These are phyloP conservation scores for Penicillium vulpinum DNA, from an alignment of 2,329 filamentous ascomycete genomes.

Conservation along the genomic window DNA sequence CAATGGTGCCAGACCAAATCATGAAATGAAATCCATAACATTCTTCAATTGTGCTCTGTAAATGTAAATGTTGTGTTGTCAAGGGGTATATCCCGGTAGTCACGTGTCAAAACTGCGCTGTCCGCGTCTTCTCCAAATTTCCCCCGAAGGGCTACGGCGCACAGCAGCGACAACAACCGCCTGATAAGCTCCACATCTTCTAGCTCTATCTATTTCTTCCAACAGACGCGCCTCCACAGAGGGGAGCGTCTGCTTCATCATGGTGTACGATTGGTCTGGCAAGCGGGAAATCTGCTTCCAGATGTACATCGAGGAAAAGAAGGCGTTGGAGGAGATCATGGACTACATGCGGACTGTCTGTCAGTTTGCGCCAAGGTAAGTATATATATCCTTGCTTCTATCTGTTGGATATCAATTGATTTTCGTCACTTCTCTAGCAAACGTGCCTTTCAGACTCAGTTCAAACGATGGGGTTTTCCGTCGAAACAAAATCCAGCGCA, in stretches of 20 bases:
- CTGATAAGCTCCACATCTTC: slow-evolving; percentile 26
- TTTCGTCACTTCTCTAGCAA: slow-evolving; percentile 50
- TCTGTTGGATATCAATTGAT: slow-evolving; percentile 2
- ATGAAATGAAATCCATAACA: slow-evolving; percentile 6
- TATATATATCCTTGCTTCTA: slow-evolving; percentile 10
- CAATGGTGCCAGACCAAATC: not conserved
- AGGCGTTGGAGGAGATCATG: slow-evolving; percentile 72
- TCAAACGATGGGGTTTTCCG: slow-evolving; percentile 77
- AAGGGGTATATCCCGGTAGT: not conserved
- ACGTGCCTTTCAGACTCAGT: slow-evolving; percentile 73
- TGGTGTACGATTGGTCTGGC: slow-evolving; percentile 66
- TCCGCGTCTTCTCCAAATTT: slow-evolving; percentile 10
- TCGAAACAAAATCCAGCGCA: slow-evolving; percentile 71
- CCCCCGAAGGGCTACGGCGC: slow-evolving; percentile 31
- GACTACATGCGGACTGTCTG: slow-evolving; percentile 65
- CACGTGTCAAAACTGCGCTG: slow-evolving; percentile 28
- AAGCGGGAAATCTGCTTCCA: slow-evolving; percentile 66
- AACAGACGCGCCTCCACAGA: slow-evolving; percentile 29
- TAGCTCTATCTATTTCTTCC: slow-evolving; percentile 14
- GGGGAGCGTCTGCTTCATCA: slow-evolving; percentile 30
- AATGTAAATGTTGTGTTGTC: not conserved
- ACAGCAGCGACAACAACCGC: slow-evolving; percentile 38
- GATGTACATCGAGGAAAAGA: slow-evolving; percentile 75
- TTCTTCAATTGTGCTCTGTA: not conserved
- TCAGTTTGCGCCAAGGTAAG: slow-evolving; percentile 70